Conservation (phyloP, 805 yeast species). For the Candida golubevii region DNA sequence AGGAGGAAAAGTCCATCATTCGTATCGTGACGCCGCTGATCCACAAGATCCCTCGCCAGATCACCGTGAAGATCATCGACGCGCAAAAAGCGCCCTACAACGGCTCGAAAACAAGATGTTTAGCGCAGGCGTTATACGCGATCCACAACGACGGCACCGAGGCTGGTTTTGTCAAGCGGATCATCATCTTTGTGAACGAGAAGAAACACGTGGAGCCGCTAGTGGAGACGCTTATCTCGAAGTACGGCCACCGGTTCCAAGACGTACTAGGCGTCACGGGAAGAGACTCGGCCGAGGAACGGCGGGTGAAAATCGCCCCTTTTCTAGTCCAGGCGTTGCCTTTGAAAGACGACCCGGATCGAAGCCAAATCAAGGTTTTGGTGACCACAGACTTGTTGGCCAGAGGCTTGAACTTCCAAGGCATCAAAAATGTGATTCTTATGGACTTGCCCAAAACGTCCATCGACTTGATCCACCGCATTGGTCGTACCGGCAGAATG, state of each 20-base stretch:
- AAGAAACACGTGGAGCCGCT: conserved; percentile 59
- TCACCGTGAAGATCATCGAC: conserved; percentile 71
- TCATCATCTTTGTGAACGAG: conserved; percentile 79
- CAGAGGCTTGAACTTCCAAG: conserved; percentile 82
- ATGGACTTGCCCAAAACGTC: conserved; percentile 84
- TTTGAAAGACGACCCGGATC: conserved; percentile 28
- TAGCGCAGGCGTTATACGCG: conserved; percentile 85
- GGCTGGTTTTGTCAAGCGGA: conserved; percentile 67
- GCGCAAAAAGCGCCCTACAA: conserved; percentile 74
- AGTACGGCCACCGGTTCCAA: conserved; percentile 31
- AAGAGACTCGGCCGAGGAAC: conserved; percentile 54
- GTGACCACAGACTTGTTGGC: conserved; percentile 88
- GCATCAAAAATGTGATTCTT: conserved; percentile 74
- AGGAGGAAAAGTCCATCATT: conserved; percentile 45
- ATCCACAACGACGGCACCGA: conserved; percentile 83
- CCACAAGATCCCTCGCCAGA: conserved; percentile 76
- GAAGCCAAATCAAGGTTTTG: conserved; percentile 54
- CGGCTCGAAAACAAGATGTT: conserved; percentile 77
- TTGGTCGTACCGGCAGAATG: conserved; percentile 94
- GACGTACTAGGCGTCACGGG: conserved; percentile 68
- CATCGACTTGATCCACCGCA: conserved; percentile 83
- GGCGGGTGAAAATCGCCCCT: conserved; percentile 51
- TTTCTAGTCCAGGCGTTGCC: conserved; percentile 61
- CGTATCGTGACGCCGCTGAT: conserved; percentile 75
- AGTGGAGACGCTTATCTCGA: conserved; percentile 47